Percentiles rank a stretch among this genome's conserved stretches.
Conservation (phyloP, 2,329 filamentous ascomycete species). For the Gaeumannomyces sp. region DNA sequence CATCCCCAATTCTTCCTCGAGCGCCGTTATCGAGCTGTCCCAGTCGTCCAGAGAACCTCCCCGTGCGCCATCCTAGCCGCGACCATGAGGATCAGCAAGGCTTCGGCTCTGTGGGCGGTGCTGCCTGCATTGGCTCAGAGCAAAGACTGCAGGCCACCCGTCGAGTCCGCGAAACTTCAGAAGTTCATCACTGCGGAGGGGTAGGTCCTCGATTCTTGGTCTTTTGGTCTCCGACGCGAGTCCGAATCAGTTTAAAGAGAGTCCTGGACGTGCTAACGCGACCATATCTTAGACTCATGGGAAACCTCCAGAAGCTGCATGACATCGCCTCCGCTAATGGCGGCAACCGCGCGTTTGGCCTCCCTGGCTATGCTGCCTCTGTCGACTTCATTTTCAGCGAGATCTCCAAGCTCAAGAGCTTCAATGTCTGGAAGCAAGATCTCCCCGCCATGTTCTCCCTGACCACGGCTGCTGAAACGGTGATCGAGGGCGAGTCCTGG, state of each 20-base stretch:
- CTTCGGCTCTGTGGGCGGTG: slow-evolving; percentile 6
- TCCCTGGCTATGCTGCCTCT: slow-evolving; percentile 8
- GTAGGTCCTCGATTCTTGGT: not conserved
- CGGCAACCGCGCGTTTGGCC: slow-evolving; percentile 8
- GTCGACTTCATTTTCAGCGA: slow-evolving; percentile 8
- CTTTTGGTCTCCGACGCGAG: no score
- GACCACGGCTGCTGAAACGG: slow-evolving; percentile 5
- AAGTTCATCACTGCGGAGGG: slow-evolving; percentile 7
- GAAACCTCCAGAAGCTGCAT: slow-evolving; percentile 7
- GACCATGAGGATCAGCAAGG: slow-evolving; percentile 8
- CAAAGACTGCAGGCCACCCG: slow-evolving; percentile 8
- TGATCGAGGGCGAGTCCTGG: slow-evolving; percentile 4
- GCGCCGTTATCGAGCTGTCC: no score
- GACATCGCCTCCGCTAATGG: slow-evolving; percentile 8
- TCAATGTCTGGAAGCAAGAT: slow-evolving; percentile 7
- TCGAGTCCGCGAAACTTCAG: slow-evolving; percentile 6
- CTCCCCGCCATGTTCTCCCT: slow-evolving; percentile 7
- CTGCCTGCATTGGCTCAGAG: slow-evolving; percentile 4
- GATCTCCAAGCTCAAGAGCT: slow-evolving; percentile 10
- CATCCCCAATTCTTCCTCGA: not conserved
- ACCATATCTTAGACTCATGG: not conserved
- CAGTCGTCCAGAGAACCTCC: not conserved
- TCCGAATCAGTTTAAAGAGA: not conserved
- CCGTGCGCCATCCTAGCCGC: not conserved
- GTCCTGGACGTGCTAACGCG: not conserved